Conservation (phyloP, 2,329 filamentous ascomycete species). For the Epichloe baconii region DNA sequence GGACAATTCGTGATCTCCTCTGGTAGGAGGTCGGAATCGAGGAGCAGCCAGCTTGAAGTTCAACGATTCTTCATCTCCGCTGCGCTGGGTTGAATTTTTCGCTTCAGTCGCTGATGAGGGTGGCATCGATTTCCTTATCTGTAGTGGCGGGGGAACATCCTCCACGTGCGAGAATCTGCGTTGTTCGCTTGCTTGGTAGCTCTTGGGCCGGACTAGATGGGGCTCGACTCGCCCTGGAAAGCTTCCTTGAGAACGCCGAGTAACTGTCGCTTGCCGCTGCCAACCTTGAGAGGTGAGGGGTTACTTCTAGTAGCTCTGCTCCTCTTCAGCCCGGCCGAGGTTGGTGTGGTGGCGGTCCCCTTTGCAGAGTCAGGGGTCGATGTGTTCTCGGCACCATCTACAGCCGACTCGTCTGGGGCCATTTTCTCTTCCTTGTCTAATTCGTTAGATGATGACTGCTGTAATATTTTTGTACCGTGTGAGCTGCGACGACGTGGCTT, state of each 20-base stretch:
- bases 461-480: not conserved
- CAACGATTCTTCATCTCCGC: not conserved
- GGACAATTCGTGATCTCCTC: slow-evolving; percentile 40
- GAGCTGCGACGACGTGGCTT: slow-evolving; percentile 3
- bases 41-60: slow-evolving; percentile 18
- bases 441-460: not conserved
- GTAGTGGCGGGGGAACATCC: slow-evolving; percentile 10
- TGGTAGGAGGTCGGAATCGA: slow-evolving; percentile 35
- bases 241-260: slow-evolving; percentile 48
- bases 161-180: slow-evolving; percentile 16
- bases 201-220: slow-evolving; percentile 29
- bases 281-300: slow-evolving; percentile 34
- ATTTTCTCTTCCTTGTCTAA: slow-evolving; percentile 5
- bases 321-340: slow-evolving; percentile 35
- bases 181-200: slow-evolving; percentile 36
- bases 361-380: slow-evolving; percentile 9
- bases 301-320: slow-evolving; percentile 40
- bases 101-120: not conserved
- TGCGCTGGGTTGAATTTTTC: not conserved
- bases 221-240: slow-evolving; percentile 47
- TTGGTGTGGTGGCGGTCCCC: slow-evolving; percentile 19
- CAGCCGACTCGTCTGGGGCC: not conserved
- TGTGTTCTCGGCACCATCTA: slow-evolving; percentile 8
- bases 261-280: slow-evolving; percentile 33
- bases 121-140: not conserved